Evolutionary conservation across 371 early-diverging fungal genomes (phyloP).

Genomic region (Haplosporangium sp.): DNA sequence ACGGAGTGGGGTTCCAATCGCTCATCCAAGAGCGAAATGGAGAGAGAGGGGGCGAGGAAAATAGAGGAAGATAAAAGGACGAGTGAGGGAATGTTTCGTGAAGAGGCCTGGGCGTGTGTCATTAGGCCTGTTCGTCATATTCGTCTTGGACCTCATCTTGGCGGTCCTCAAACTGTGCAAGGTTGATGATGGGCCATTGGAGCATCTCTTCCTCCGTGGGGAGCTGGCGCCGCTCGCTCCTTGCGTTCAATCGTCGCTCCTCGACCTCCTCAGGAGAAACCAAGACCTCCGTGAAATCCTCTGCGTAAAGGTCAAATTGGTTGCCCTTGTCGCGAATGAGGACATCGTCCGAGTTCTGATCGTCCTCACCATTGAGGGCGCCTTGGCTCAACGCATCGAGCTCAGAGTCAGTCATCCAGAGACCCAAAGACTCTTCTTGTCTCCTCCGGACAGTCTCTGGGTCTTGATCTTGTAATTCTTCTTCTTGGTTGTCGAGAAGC

Average conservation of each 20-base stretch:
- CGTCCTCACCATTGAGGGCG: background rate
- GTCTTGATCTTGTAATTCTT: conserved; percentile 28
- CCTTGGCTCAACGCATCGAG: conserved; percentile 22
- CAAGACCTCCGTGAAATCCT: conserved; percentile 28
- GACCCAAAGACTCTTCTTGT: conserved; percentile 45
- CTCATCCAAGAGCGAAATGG: too few species aligned
- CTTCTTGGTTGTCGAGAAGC: conserved; percentile 36
- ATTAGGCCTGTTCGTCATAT: conserved; percentile 27
- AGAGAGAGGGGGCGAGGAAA: too few species aligned
- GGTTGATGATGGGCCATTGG: conserved; percentile 43
- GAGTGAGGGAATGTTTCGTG: too few species aligned
- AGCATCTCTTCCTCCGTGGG: conserved; percentile 48
- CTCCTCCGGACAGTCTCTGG: conserved; percentile 31
- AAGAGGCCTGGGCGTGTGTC: too few species aligned
- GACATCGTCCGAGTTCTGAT: background rate
- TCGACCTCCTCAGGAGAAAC: background rate
- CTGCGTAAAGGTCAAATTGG: conserved; percentile 30
- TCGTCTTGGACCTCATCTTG: conserved; percentile 44
- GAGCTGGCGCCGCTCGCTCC: conserved; percentile 1
- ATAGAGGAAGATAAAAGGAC: too few species aligned
- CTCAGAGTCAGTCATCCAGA: conserved; percentile 49
- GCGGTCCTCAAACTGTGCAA: conserved; percentile 31
- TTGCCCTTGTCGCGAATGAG: background rate
- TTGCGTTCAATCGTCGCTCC: background rate
- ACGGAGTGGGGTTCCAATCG: too few species aligned